Conservation (phyloP, 2,329 filamentous ascomycete genomes). For the Shiraia sp. region DNA sequence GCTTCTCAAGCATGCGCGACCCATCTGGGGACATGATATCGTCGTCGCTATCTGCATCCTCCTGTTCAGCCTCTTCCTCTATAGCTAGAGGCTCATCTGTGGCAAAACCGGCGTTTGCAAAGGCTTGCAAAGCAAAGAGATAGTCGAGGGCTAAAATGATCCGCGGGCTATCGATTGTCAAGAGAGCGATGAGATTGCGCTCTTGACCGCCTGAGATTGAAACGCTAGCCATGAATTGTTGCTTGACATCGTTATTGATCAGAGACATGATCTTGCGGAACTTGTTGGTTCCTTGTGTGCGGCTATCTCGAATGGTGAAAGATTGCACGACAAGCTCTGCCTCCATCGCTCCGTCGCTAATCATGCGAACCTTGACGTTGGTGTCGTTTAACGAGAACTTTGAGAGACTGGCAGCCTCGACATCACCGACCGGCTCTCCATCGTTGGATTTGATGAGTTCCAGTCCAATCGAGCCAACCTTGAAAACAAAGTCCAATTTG, state of each 20-base stretch:
- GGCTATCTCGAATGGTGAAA: slow-evolving; percentile 91
- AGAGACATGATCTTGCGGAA: slow-evolving; percentile 98
- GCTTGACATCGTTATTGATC: slow-evolving; percentile 86
- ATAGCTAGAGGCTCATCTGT: slow-evolving; percentile 60
- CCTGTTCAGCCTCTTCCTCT: slow-evolving; percentile 63
- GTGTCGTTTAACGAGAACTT: slow-evolving; percentile 95
- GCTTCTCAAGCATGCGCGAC: slow-evolving; percentile 22
- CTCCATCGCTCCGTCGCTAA: slow-evolving; percentile 88
- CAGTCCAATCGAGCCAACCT: slow-evolving; percentile 82
- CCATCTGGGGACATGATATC: slow-evolving; percentile 43
- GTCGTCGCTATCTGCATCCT: slow-evolving; percentile 44
- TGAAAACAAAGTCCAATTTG: slow-evolving; percentile 89
- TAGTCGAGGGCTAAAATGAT: slow-evolving; percentile 97
- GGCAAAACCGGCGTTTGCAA: slow-evolving; percentile 71
- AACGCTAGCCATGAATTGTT: slow-evolving; percentile 97
- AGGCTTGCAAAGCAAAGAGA: slow-evolving; percentile 84
- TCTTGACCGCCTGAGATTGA: slow-evolving; percentile 87
- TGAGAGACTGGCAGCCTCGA: slow-evolving; percentile 81
- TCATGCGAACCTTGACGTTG: slow-evolving; percentile 86
- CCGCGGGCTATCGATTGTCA: slow-evolving; percentile 91
- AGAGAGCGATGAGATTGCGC: slow-evolving; percentile 81
- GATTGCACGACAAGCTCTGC: slow-evolving; percentile 91
- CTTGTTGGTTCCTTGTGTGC: slow-evolving; percentile 87
- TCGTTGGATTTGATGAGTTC: slow-evolving; percentile 81
- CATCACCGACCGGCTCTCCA: slow-evolving; percentile 74